A percentile compares a stretch with the other conserved stretches of the same genome.
These are phyloP conservation scores for Haplosporangium sp. DNA, from an alignment of 371 early-diverging fungal species.

Conservation along the genomic window DNA sequence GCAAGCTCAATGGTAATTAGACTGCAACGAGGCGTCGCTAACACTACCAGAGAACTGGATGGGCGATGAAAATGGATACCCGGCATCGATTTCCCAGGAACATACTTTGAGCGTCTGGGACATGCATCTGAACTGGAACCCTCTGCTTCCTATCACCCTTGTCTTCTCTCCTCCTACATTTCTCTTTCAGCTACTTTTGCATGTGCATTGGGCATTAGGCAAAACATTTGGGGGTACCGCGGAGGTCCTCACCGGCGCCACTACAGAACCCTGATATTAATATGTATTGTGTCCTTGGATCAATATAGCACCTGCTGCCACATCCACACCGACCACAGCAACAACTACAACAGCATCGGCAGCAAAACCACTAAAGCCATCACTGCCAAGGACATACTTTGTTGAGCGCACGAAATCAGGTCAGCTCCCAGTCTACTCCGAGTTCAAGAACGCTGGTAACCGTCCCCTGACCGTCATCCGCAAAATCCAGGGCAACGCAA, in stretches of 20 bases:
- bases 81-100: no score
- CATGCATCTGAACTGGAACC: neutral
- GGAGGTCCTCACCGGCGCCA: neutral
- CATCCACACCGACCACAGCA: constrained; percentile 8
- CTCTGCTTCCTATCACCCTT: neutral
- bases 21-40: no score
- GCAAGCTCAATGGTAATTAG: constrained; percentile 34
- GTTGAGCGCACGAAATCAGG: constrained; percentile 51
- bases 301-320: neutral
- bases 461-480: constrained; percentile 42
- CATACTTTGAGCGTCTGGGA: neutral
- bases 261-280: neutral
- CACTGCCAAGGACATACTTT: constrained; percentile 48
- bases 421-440: constrained; percentile 52
- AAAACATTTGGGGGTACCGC: no score
- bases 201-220: no score
- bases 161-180: no score
- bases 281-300: no score
- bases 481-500: constrained; percentile 50
- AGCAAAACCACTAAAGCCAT: constrained; percentile 20
- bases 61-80: no score
- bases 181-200: no score
- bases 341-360: neutral
- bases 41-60: no score
- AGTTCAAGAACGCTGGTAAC: constrained; percentile 43